Conservation (phyloP, 495 filamentous ascomycete genomes). For the Astrocystis sublimbata region DNA sequence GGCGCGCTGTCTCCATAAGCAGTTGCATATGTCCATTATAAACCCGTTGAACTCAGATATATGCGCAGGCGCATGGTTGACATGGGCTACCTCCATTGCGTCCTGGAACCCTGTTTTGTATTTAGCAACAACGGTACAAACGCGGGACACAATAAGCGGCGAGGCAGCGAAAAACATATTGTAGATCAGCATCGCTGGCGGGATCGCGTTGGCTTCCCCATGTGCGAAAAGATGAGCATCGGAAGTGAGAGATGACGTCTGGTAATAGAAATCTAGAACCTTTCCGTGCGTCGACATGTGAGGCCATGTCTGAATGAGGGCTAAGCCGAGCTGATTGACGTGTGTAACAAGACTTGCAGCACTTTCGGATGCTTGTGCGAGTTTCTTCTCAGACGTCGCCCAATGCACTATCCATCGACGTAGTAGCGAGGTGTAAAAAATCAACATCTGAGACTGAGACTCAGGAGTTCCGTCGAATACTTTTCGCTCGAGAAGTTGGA, state of each 20-base stretch:
- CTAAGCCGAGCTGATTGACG: slow-evolving; percentile 62
- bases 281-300: slow-evolving; percentile 41
- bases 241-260: slow-evolving; percentile 56
- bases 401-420: slow-evolving; percentile 62
- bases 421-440: slow-evolving; percentile 72
- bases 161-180: slow-evolving; percentile 65
- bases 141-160: slow-evolving; percentile 64
- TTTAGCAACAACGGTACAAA: slow-evolving; percentile 64
- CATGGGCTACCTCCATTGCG: slow-evolving; percentile 48
- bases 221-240: slow-evolving; percentile 40
- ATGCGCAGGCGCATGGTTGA: slow-evolving; percentile 50
- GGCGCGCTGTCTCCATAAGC: slow-evolving; percentile 77
- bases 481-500: slow-evolving; percentile 60
- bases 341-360: slow-evolving; percentile 55
- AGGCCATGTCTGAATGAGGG: slow-evolving; percentile 55
- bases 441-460: slow-evolving; percentile 59
- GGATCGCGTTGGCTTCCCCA: slow-evolving; percentile 51
- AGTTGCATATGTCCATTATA: slow-evolving; percentile 88
- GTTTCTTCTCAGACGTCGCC: slow-evolving; percentile 31
- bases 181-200: slow-evolving; percentile 69
- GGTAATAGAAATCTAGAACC: slow-evolving; percentile 73
- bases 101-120: slow-evolving; percentile 78
- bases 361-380: slow-evolving; percentile 29
- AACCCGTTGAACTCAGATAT: slow-evolving; percentile 79
- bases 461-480: slow-evolving; percentile 52